Conservation (phyloP, 345 rosid genomes). For the Eucalyptus cloeziana region DNA sequence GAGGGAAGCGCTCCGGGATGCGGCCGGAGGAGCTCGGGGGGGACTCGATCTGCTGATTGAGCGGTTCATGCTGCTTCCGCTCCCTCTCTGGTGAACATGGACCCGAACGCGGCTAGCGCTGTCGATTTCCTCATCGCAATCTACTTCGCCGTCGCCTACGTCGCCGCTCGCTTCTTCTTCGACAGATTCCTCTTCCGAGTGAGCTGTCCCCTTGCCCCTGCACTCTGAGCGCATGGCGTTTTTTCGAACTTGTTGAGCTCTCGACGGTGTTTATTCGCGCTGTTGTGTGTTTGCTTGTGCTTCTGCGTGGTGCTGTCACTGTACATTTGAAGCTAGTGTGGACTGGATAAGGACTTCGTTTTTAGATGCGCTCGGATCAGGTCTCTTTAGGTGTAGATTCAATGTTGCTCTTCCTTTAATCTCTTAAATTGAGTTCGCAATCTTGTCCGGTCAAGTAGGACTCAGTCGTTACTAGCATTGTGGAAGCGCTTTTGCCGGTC, state of each 20-base stretch:
- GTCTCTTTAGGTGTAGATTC: not conserved
- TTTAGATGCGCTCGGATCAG: not conserved
- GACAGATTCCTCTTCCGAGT: slow-evolving; percentile 83
- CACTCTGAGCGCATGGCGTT: not conserved
- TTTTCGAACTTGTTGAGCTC: not conserved
- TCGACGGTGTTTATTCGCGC: not conserved
- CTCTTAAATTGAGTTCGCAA: not conserved
- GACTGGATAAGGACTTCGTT: not conserved
- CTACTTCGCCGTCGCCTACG: slow-evolving; percentile 54
- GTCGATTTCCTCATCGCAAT: slow-evolving; percentile 47
- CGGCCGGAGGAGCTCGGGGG: not conserved
- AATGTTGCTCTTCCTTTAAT: not conserved
- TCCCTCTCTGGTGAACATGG: slow-evolving; percentile 22
- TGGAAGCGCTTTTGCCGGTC: not conserved
- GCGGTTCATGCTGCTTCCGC: not conserved
- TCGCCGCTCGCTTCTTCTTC: slow-evolving; percentile 45
- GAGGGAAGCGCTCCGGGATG: not conserved
- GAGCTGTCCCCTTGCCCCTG: slow-evolving; percentile 2
- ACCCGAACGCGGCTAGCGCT: slow-evolving; percentile 21
- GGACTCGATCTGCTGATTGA: not conserved
- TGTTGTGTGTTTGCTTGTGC: not conserved
- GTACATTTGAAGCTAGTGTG: not conserved
- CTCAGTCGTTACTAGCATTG: not conserved
- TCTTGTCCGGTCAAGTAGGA: not conserved
- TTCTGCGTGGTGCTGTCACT: not conserved